phyloP scores from a whole-genome alignment of 768 basidiomycete genomes.

The Rhizopogon sp. region DNA sequence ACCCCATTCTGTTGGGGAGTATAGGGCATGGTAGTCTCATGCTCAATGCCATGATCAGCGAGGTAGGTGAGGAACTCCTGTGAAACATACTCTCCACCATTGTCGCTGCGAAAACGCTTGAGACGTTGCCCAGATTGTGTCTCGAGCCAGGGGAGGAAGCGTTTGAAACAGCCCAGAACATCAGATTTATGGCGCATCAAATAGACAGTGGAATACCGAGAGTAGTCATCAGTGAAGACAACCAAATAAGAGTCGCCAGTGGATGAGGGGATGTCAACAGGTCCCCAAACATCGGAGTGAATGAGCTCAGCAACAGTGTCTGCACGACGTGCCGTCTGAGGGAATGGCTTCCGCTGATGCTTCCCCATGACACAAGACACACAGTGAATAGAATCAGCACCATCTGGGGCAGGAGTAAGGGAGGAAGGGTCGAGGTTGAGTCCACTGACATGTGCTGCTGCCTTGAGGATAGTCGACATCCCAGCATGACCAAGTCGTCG shows the following conservation, averaged over 20 bases:
- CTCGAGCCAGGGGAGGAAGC: neutral
- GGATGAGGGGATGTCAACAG: neutral
- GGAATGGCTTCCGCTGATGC: slow-evolving; percentile 24
- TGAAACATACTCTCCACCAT: slow-evolving; percentile 10
- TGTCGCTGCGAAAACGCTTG: slow-evolving; percentile 2
- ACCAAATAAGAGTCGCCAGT: slow-evolving; percentile 2
- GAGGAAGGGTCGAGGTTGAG: neutral
- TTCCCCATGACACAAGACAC: slow-evolving; percentile 33
- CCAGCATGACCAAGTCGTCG: neutral
- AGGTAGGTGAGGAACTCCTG: neutral
- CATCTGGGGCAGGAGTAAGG: neutral
- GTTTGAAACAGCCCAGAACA: neutral
- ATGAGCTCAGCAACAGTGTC: neutral
- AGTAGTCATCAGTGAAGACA: slow-evolving; percentile 6
- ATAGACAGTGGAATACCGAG: neutral
- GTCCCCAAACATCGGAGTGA: slow-evolving; percentile 12
- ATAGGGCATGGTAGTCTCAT: slow-evolving; percentile 7
- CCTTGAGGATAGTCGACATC: neutral
- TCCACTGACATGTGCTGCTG: neutral
- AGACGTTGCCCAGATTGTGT: neutral
- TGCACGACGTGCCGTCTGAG: slow-evolving; percentile 5
- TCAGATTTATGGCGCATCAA: neutral
- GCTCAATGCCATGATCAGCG: neutral
- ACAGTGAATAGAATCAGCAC: slow-evolving; percentile 10
- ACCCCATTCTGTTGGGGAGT: slow-evolving; percentile 25